Evolutionary conservation across 2,329 filamentous ascomycete genomes (phyloP), one percentile per base, ranked within the genome.

Genomic region (Verticillium zaregamsianum): DNA sequence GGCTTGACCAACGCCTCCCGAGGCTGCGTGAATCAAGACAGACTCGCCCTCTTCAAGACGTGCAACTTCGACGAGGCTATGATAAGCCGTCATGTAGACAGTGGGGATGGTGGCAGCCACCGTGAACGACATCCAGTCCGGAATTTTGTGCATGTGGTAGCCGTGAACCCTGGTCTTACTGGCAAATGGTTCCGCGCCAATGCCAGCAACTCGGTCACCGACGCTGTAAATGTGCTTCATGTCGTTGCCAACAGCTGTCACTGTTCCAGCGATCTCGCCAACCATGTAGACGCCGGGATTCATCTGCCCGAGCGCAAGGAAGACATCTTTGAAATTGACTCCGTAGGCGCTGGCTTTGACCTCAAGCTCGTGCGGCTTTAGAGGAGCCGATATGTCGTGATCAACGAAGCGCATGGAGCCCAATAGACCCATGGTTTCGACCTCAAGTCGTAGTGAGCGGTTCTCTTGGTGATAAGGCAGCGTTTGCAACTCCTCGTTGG

Each of bases 1-100:
- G 0, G 65, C 66, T 39, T 66, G 64, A 6, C 69, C 69, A 17
- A 69, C 65, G n/a, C 63, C 68, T 45, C 68, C 68, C 7, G 67
- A 59, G 28, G 63, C 69, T 1, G 66, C 60, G 35, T 70, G 69
- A 8, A 71, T 66, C 15, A 71, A 58, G 23, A 71, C 58, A 3
- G 23, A 61, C 31, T 70, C 59, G 5, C 68, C 69, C 3, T 61
- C 62, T 14, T 63, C 56, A 7, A 76, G 60, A 3, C 68, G 61
- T 7, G 66, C 73, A n/a, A 69, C n/a, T 15, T 71, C 33, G 20
- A 68, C 55, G 2, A 77, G 63, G 5, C 64, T 63, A 40, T 71
- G 66, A 9, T 59, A 39, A 0, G 62, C 31, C 8, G 59, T 61
- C 5, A 62, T 37, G 35, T 61, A 63, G 3, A 62, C 60, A 1